Conservation (phyloP, 2,329 filamentous ascomycete species). For the Fusarium sp. region DNA sequence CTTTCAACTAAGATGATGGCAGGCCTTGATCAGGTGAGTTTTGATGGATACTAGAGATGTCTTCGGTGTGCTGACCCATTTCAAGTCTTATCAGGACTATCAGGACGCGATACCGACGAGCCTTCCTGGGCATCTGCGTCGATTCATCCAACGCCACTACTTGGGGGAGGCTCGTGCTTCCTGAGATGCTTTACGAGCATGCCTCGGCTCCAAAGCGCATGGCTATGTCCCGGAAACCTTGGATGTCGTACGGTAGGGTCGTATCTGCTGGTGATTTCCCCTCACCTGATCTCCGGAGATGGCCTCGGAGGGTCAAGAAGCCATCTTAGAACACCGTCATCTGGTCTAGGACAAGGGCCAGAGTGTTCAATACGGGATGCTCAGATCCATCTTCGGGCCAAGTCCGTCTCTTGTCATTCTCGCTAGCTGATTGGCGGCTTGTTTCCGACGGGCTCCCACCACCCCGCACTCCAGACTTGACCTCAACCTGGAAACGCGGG, state of each 20-base stretch:
- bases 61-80: neutral
- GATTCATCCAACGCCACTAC: conserved; percentile 3
- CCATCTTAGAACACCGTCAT: neutral
- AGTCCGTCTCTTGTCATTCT: neutral
- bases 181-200: neutral
- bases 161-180: neutral
- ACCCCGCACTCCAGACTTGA: conserved; percentile 1
- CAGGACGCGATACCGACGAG: conserved; percentile 4
- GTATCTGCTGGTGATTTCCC: neutral
- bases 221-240: neutral
- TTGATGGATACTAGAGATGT: neutral
- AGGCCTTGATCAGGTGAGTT: neutral
- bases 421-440: neutral
- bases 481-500: conserved; percentile 18
- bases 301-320: neutral
- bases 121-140: conserved; percentile 12
- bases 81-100: neutral
- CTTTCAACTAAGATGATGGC: conserved; percentile 22
- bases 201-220: neutral
- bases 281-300: neutral
- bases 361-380: neutral
- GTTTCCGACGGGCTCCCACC: conserved; percentile 10
- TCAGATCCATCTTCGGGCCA: neutral
- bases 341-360: neutral
- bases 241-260: neutral